A percentile compares a stretch with the other conserved stretches of the same genome.
Conservation (phyloP, 2,329 filamentous ascomycete genomes). For the Calonectria montana region DNA sequence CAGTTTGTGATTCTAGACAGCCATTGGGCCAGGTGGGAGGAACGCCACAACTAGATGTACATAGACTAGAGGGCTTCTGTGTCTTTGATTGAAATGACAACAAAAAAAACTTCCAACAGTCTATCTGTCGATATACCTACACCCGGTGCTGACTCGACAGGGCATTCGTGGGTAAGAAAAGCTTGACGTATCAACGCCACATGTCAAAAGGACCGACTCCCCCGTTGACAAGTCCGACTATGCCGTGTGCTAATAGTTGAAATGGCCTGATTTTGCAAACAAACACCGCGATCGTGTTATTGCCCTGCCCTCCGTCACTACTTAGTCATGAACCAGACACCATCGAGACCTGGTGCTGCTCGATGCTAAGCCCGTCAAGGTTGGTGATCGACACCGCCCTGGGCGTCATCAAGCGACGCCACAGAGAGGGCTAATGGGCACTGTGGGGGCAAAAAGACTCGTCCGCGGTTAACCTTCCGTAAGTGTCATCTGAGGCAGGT, state of each 20-base stretch:
- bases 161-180: neutral
- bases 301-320: neutral
- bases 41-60: conserved; percentile 11
- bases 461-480: neutral
- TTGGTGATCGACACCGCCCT: neutral
- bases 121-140: neutral
- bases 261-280: neutral
- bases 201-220: neutral
- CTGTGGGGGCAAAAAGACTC: neutral
- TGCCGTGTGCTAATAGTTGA: neutral
- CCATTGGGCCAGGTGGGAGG: neutral
- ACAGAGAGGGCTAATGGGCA: neutral
- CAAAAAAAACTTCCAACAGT: neutral
- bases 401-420: neutral
- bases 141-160: neutral
- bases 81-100: neutral
- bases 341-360: neutral
- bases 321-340: neutral
- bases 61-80: conserved; percentile 16
- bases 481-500: neutral
- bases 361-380: neutral
- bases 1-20: conserved; percentile 18
- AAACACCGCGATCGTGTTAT: neutral
- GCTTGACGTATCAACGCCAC: neutral
- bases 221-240: neutral